Percentiles rank a stretch among this genome's conserved stretches.
Evolutionary conservation across 2,329 filamentous ascomycete species (phyloP).

Genomic region (Colletotrichum caudatum): DNA sequence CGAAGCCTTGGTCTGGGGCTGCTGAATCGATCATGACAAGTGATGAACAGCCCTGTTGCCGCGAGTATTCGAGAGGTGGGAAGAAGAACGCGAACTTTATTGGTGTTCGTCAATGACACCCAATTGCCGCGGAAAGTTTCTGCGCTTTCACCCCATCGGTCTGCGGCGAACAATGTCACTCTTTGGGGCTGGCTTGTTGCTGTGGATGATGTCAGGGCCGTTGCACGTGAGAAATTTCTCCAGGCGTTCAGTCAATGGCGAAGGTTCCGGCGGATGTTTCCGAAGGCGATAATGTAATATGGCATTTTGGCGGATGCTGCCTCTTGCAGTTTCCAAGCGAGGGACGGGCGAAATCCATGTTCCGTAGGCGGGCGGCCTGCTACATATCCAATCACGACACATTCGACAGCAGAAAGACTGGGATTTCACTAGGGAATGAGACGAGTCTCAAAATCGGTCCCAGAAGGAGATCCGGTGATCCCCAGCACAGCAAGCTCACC

Average conservation of each 20-base stretch:
- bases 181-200: constrained; percentile 16
- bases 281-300: constrained; percentile 48
- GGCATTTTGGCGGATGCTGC: constrained; percentile 50
- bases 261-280: constrained; percentile 43
- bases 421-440: neutral
- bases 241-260: constrained; percentile 16
- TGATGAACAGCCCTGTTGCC: constrained; percentile 50
- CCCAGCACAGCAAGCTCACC: neutral
- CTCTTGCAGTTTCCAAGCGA: constrained; percentile 32
- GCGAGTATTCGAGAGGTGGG: constrained; percentile 49
- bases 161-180: constrained; percentile 44
- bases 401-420: neutral
- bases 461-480: neutral
- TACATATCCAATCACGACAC: neutral
- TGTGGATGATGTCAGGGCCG: constrained; percentile 7
- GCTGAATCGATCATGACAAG: constrained; percentile 43
- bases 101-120: constrained; percentile 51
- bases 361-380: neutral
- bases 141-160: constrained; percentile 49
- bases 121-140: constrained; percentile 54
- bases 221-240: constrained; percentile 18
- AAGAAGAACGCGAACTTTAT: constrained; percentile 47
- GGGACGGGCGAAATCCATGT: neutral
- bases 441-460: constrained; percentile 7
- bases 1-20: constrained; percentile 50